phyloP scores from a whole-genome alignment of 2,329 filamentous ascomycete genomes.

The Emmonsiellopsis sp. region DNA sequence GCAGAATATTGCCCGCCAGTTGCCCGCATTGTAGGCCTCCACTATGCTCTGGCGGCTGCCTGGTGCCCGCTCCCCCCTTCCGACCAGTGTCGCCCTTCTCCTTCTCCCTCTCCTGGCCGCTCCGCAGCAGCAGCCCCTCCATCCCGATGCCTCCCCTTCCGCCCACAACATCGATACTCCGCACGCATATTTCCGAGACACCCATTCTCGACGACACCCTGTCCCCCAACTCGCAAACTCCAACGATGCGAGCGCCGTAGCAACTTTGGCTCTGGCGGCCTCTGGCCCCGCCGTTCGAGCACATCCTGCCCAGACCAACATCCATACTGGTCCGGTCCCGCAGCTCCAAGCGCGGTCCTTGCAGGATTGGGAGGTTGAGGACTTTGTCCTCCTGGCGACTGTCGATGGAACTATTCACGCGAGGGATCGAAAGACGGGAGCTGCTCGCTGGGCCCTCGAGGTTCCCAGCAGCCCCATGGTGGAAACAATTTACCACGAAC shows the following conservation, averaged over 20 bases:
- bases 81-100: slow-evolving; percentile 49
- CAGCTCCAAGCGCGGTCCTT: slow-evolving; percentile 91
- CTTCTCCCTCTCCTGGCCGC: slow-evolving; percentile 53
- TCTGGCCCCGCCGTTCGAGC: slow-evolving; percentile 75
- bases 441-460: slow-evolving; percentile 75
- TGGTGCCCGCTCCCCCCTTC: slow-evolving; percentile 47
- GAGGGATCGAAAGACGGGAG: slow-evolving; percentile 76
- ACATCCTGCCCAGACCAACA: slow-evolving; percentile 67
- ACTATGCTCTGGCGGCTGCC: slow-evolving; percentile 58
- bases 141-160: slow-evolving; percentile 23
- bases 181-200: slow-evolving; percentile 13
- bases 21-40: slow-evolving; percentile 23
- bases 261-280: slow-evolving; percentile 90
- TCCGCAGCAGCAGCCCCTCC: slow-evolving; percentile 51
- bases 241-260: slow-evolving; percentile 83
- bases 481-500: slow-evolving; percentile 72
- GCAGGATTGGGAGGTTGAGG: slow-evolving; percentile 99
- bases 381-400: slow-evolving; percentile 99
- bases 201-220: slow-evolving; percentile 9
- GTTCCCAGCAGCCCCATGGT: slow-evolving; percentile 75
- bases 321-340: slow-evolving; percentile 61
- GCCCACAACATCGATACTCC: slow-evolving; percentile 16
- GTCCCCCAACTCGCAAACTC: slow-evolving; percentile 13
- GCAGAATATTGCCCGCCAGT: background rate
- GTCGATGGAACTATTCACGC: slow-evolving; percentile 95